Conservation (phyloP, 2,329 filamentous ascomycete species). For the Colletotrichum gigasporum region DNA sequence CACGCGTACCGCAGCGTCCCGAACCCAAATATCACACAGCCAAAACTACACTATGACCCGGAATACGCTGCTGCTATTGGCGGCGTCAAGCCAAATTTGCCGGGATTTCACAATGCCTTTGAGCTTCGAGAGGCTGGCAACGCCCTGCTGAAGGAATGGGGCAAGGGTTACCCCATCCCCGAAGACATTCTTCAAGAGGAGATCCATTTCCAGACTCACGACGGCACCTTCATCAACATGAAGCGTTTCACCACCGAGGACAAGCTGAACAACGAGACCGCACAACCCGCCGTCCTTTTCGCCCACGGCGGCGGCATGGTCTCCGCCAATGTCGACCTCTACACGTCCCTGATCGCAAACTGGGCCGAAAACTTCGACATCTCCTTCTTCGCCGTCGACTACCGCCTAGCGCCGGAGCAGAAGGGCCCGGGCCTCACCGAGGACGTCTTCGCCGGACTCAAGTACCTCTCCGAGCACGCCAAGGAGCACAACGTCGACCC, state of each 20-base stretch:
- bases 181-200: conserved; percentile 21
- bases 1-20: no score
- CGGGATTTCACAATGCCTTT: no score
- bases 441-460: conserved; percentile 45
- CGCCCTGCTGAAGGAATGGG: no score
- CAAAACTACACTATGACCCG: no score
- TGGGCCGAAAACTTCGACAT: conserved; percentile 40
- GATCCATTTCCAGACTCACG: conserved; percentile 31
- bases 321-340: conserved; percentile 38
- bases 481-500: conserved; percentile 34
- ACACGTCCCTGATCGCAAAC: conserved; percentile 35
- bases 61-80: no score
- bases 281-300: conserved; percentile 43
- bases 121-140: no score
- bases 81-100: no score
- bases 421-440: conserved; percentile 44
- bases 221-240: conserved; percentile 31
- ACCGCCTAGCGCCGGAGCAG: conserved; percentile 53
- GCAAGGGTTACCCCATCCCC: not conserved
- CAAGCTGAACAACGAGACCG: not conserved
- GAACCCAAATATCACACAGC: no score
- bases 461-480: conserved; percentile 38
- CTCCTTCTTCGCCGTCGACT: conserved; percentile 48
- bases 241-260: conserved; percentile 27
- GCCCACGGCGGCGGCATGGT: conserved; percentile 54